Evolutionary conservation across 176 grass and related monocot genomes (phyloP).

Genomic region (Pontederia crassipes): DNA sequence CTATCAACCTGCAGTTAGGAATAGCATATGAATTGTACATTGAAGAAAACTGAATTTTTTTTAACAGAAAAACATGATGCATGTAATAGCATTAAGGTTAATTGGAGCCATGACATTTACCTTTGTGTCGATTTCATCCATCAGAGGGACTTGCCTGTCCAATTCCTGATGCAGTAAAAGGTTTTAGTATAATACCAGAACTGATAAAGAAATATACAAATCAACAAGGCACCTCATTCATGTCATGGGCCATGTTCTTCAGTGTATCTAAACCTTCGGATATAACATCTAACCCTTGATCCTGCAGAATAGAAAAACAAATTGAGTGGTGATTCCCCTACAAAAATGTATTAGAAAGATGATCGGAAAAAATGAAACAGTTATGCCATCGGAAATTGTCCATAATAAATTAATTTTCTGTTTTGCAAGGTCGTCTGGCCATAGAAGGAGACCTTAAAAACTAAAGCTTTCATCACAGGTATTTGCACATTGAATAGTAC

Average conservation of each 20-base stretch:
- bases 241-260: slow-evolving; percentile 89
- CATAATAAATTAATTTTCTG: no score
- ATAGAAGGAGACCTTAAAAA: no score
- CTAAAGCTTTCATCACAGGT: no score
- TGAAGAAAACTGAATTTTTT: slow-evolving; percentile 1
- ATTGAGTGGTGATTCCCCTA: neutral
- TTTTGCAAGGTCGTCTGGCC: no score
- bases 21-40: neutral
- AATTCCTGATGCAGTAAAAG: slow-evolving; percentile 49
- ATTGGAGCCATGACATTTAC: slow-evolving; percentile 17
- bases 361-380: neutral
- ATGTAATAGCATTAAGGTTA: neutral
- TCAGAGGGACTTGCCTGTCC: slow-evolving; percentile 95
- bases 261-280: slow-evolving; percentile 84
- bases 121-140: slow-evolving; percentile 98
- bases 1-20: slow-evolving; percentile 45
- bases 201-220: neutral
- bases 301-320: slow-evolving; percentile 30
- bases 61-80: neutral
- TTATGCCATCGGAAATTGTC: neutral
- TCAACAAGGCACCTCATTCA: slow-evolving; percentile 60
- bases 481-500: no score
- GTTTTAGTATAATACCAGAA: slow-evolving; percentile 13
- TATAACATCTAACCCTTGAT: slow-evolving; percentile 84
- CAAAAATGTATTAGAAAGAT: neutral